phyloP scores from a whole-genome alignment of 768 basidiomycete species.

The Scleroderma citrinum region DNA sequence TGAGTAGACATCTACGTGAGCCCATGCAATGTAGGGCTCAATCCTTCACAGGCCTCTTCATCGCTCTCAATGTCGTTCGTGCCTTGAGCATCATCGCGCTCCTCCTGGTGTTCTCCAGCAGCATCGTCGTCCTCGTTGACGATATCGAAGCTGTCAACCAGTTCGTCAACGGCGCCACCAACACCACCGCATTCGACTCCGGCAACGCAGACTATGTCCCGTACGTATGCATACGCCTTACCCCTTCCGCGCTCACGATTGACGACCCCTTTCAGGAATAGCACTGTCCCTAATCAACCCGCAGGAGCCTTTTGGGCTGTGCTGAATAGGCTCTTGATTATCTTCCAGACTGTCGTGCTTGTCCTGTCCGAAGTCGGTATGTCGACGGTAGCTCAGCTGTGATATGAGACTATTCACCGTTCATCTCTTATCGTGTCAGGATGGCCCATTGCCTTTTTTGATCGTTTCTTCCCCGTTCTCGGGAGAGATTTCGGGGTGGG shows the following conservation, averaged over 20 bases:
- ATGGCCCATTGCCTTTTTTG: conserved; percentile 76
- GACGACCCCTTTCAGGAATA: conserved; percentile 38
- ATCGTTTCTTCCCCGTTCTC: conserved; percentile 88
- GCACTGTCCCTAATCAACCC: conserved; percentile 89
- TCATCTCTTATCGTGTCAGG: too few relatives aligned
- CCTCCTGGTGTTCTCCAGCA: conserved; percentile 75
- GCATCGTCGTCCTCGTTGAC: conserved; percentile 64
- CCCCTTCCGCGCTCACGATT: background rate
- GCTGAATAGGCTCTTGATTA: conserved; percentile 77
- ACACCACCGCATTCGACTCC: conserved; percentile 32
- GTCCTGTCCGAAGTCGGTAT: conserved; percentile 40
- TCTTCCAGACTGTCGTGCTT: conserved; percentile 73
- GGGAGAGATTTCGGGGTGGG: conserved; percentile 82
- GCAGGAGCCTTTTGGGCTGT: conserved; percentile 92
- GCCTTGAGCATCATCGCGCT: conserved; percentile 71
- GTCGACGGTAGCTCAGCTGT: too few relatives aligned
- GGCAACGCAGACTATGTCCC: conserved; percentile 77
- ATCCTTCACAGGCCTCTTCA: conserved; percentile 43
- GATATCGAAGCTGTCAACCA: conserved; percentile 72
- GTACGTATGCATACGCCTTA: conserved; percentile 32
- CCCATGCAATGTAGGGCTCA: background rate
- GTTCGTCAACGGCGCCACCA: conserved; percentile 41
- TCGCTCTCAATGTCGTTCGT: conserved; percentile 75
- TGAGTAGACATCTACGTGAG: background rate
- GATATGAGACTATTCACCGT: too few relatives aligned